Evolutionary conservation across 1,284 basidiomycete genomes (phyloP), one percentile per base, ranked within the genome.

Genomic region (Boletus sp.): DNA sequence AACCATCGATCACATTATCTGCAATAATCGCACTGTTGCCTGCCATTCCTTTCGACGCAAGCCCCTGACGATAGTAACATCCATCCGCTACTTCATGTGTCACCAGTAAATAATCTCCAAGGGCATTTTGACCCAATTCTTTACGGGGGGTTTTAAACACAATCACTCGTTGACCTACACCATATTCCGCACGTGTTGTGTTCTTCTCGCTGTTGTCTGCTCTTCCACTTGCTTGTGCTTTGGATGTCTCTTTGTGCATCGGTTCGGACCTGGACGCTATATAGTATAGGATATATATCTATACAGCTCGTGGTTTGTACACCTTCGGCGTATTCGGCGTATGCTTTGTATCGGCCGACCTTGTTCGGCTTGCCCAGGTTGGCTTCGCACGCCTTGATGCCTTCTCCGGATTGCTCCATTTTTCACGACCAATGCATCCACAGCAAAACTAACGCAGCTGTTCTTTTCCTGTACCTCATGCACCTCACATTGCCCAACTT

Each of bases 401-500:
- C 47, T 54, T 19, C 43, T 43, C 60, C 56, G 56, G 52, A 27
- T 43, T 30, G 25, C 25, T 55, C 57, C 56, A 57, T 61, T 58
- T 52, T 35, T 35, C 44, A 40, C 46, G 37, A 30, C 64, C 66
- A 67, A 71, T 71, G 67, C 27, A 44, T 58, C 60, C 56, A 53
- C 68, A n/a, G 70, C 68, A 33, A 69, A 69, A 58, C 56, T 72
- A 40, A 52, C 70, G 67, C 70, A 52, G 52, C 43, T 28, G 25
- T 43, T 13, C 40, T 43, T 13, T 23, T 35, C 43, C 50, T 47
- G 40, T 56, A 55, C 64, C 60, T 58, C 68, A 69, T 71, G 66
- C 52, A 60, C 50, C 40, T 35, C 49, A 35, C 64, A 28, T 38
- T 27, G 17, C 6, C 44, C 31, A 47, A 16, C 56, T 58, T 38